Evolutionary conservation across 805 yeast genomes (phyloP), one percentile per base, ranked within the genome.

Genomic region (Metschnikowia borealis): DNA sequence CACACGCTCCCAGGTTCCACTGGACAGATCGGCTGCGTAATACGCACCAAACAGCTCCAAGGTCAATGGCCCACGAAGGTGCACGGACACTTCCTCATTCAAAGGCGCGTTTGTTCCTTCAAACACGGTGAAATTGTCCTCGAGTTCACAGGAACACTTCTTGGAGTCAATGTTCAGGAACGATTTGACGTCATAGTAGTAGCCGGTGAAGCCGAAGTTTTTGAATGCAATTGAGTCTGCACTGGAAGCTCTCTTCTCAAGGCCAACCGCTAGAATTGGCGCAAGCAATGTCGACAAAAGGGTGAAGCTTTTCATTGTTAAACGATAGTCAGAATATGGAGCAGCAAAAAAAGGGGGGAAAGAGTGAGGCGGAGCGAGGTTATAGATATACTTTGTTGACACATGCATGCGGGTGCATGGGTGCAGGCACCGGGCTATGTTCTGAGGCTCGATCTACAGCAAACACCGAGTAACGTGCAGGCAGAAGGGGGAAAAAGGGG

Each of bases 61-160:
- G 14, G 76, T 69, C 52, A 86, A 63, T 8, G 94, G 94, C 41
- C 94, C 94, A 69, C 94, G 78, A 65, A 86, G 80, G 63, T 86
- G 94, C 14, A 86, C 89, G 3, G 89, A 82, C 23, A 86, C 71
- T 62, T 82, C 90, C 57, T 78, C 83, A 62, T 84, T 70, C 37
- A 85, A 62, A 6, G 94, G 94, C 26, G 89, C 68, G 60, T 83
- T 80, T 20, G 79, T 50, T 21, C 92, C 92, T 8, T 75, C 67
- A 56, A 82, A 81, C 5, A 60, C 29, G 1, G 73, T 67, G 51
- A 69, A 63, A n/a, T 67, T 63, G 5, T 55, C 51, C 50, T 74
- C 67, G 34, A 71, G 56, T 31, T 65, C 69, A 60, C 86, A 78
- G 8, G 76, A 61, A 66, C 87, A 83, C 3, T 67, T 57, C 44